Base-by-base conservation (phyloP, 805 yeast genomes). In the Saccharomycopsis oosterbeekiorum region DNA sequence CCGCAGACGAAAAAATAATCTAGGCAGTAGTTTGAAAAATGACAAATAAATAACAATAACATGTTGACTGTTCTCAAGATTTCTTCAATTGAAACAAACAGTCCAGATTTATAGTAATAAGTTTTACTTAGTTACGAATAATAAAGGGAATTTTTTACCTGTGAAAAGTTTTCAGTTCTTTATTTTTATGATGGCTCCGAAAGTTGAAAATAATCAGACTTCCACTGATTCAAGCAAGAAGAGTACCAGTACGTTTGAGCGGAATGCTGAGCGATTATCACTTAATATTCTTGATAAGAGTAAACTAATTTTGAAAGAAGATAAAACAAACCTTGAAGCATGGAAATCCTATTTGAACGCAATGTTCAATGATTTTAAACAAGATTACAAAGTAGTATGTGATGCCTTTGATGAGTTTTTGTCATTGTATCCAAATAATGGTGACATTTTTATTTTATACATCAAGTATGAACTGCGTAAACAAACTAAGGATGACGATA, bases 391-490 rank as follows among this genome's bases (percentile, higher is more conserved):
- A 34, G 82, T 81, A 59, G 83, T 87, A 1, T 73, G 86, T 42
- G 74, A 76, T 8, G 76, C 79, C 0, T 90, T 80, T 70, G 86
- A 85, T 59, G 73, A 80, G 21, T 84, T 87, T 67, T 78, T 92
- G 55, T 71, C 71, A 19, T 75, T 80, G 9, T 92, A 89, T 75
- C 89, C 89, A 34, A 80, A 79, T 60, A 84, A 85, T 66, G 86
- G 86, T 1, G 76, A 78, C 17, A 79, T 84, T n/a, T 93, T 97
- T 97, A 77, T 84, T 40, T 78, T 75, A 50, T 91, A 89, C 71
- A 81, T 88, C 62, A 81, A 82, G 59, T 81, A 80, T 66, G 89
- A 85, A 69, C 70, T 85, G 62, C 79, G 78, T 56, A 76, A 86
- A 65, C 86, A 84, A 58, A 92, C 88, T 65, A 83, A 83, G 68